Base-by-base conservation (phyloP, 306 rosid genomes). In the Fragaria vesca region DNA sequence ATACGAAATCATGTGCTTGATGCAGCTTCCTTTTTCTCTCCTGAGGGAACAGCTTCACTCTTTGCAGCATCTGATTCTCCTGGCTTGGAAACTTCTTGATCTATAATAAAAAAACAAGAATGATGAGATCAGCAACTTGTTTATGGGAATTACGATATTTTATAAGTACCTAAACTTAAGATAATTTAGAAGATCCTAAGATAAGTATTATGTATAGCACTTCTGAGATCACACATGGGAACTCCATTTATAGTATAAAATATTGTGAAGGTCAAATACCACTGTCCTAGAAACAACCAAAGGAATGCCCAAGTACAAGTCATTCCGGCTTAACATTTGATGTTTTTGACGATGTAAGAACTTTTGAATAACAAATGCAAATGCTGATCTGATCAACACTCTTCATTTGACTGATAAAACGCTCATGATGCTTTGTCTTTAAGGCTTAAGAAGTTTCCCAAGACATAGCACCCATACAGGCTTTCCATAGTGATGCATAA, bases 11-110 rank as follows among this genome's bases (percentile, higher is more conserved):
- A 94, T 85, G 89, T 78, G 93, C 90, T 90, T 8, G 89, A 69
- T 16, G 89, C 80, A 74, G 91, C 87, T 80, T 85, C 97, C 75
- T 86, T 85, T 74, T 85, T 89, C 89, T 81, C 95, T 57, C 80
- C 86, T 0, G 90, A 58, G 26, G 88, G 77, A 72, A 26, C 90
- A 34, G 36, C 82, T 58, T 69, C 87, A 13, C 36, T 21, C 30
- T 81, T 70, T 12, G 4, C 86, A 38, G 32, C 87, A 15, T 57
- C 79, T 38, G 52, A 75, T 54, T 70, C 79, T 4, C 68, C 78
- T 8, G 38, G 58, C 70, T 60, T 58, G 21, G 78, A 18, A 13
- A 61, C 43, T 43, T 75, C 79, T 75, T 6, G 48, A 0, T 75
- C 79, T 75, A 24, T 32, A 12, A 43, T 26, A 17, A 75, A 11